Evolutionary conservation across 2,329 filamentous ascomycete genomes (phyloP).

Genomic region (Talaromyces pinophilus): DNA sequence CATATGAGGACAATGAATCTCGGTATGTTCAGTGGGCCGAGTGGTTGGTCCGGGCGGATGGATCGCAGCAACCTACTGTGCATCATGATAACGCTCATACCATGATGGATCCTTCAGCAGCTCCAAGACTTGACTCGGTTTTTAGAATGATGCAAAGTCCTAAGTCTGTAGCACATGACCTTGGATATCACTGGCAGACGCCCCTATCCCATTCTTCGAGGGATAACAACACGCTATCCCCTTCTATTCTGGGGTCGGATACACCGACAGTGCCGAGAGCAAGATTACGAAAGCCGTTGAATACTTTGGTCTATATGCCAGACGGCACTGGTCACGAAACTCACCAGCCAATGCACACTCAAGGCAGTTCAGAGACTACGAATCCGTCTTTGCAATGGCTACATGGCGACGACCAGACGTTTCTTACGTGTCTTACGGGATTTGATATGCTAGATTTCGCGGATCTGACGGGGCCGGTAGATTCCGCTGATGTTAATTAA

Average conservation of each 20-base stretch:
- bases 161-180: not conserved
- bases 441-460: slow-evolving; percentile 29
- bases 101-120: not conserved
- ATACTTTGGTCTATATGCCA: slow-evolving; percentile 5
- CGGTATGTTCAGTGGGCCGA: not conserved
- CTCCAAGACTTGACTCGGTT: not conserved
- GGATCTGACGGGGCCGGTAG: not conserved
- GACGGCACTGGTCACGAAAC: not conserved
- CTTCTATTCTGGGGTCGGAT: not conserved
- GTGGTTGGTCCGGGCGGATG: slow-evolving; percentile 17
- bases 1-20: slow-evolving; percentile 24
- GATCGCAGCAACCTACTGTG: not conserved
- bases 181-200: slow-evolving; percentile 8
- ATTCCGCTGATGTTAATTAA: not conserved
- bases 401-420: slow-evolving; percentile 30
- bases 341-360: not conserved
- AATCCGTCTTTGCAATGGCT: slow-evolving; percentile 22
- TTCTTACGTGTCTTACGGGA: slow-evolving; percentile 34
- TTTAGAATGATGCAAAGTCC: not conserved
- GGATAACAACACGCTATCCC: slow-evolving; percentile 1
- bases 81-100: not conserved
- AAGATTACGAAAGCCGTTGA: not conserved
- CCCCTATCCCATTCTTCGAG: not conserved
- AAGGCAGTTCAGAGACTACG: not conserved
- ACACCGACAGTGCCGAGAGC: not conserved